Conservation (phyloP, 2,329 filamentous ascomycete species). For the Fonsecaea monophora region DNA sequence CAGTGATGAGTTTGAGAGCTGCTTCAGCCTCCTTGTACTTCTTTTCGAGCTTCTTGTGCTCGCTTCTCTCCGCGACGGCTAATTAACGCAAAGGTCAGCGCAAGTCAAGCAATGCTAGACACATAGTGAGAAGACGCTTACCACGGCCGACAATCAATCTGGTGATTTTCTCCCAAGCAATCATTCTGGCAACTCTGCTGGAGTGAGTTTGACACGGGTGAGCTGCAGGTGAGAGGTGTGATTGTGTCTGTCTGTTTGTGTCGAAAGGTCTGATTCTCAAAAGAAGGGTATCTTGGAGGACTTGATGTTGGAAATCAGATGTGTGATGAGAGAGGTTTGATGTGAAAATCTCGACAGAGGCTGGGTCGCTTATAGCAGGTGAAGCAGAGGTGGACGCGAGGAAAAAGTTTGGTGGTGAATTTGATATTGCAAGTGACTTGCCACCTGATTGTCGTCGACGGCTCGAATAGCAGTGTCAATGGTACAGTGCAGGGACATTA, state of each 20-base stretch:
- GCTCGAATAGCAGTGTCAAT: conserved; percentile 39
- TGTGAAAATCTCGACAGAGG: neutral
- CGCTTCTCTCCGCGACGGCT: conserved; percentile 24
- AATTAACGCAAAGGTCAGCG: conserved; percentile 1
- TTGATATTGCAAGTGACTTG: conserved; percentile 5
- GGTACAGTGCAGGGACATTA: conserved; percentile 37
- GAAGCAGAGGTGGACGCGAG: neutral
- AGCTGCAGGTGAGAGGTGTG: neutral
- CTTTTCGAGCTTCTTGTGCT: conserved; percentile 29
- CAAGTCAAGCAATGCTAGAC: neutral
- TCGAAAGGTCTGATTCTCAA: neutral
- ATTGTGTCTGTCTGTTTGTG: neutral
- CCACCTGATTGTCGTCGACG: conserved; percentile 40
- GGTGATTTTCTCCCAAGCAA: conserved; percentile 26
- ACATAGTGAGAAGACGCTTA: conserved; percentile 15
- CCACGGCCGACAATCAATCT: conserved; percentile 32
- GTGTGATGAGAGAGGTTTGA: neutral
- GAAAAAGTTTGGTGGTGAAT: neutral
- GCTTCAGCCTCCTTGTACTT: conserved; percentile 28
- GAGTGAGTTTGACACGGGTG: conserved; percentile 6
- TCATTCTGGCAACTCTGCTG: conserved; percentile 9
- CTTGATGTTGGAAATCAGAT: neutral
- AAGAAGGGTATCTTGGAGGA: neutral
- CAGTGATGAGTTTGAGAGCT: conserved; percentile 29
- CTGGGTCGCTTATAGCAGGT: neutral